phyloP scores from a whole-genome alignment of 129 eudicot species.

The Dittrichia graveolens region DNA sequence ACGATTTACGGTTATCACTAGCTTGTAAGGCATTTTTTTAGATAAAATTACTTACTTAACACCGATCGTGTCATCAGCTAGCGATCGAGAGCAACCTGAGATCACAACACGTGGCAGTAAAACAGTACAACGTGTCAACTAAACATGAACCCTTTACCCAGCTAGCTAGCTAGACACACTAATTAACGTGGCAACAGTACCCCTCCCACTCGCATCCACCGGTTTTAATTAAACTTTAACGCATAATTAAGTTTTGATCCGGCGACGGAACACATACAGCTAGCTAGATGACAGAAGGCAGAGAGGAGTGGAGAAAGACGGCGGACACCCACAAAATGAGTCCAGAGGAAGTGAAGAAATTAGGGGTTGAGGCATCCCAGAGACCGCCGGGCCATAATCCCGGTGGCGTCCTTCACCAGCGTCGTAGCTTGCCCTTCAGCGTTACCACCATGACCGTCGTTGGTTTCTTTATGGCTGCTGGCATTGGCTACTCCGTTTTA shows the following conservation, averaged over 20 bases:
- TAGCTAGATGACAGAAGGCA: constrained; percentile 12
- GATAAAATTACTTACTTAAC: too few species aligned
- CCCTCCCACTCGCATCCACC: constrained; percentile 4
- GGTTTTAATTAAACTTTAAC: constrained; percentile 9
- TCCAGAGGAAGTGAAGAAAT: constrained; percentile 61
- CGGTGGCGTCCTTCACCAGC: constrained; percentile 67
- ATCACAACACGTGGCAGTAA: constrained; percentile 11
- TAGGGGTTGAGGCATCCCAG: constrained; percentile 56
- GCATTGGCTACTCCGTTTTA: constrained; percentile 48
- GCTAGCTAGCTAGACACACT: constrained; percentile 18
- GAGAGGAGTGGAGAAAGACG: constrained; percentile 61
- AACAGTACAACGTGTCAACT: constrained; percentile 26
- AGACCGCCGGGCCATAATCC: constrained; percentile 74
- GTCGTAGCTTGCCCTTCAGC: constrained; percentile 56
- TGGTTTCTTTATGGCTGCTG: constrained; percentile 46
- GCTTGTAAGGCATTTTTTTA: too few species aligned
- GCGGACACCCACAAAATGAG: constrained; percentile 77
- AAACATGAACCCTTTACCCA: background rate
- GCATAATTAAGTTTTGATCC: background rate
- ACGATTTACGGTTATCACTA: too few species aligned
- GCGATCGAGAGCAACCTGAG: background rate
- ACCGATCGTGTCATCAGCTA: background rate
- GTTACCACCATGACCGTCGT: constrained; percentile 45
- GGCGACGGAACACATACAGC: background rate
- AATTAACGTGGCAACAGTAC: constrained; percentile 19